Conservation (phyloP, 495 filamentous ascomycete species). For the Penicillium pancosmium region DNA sequence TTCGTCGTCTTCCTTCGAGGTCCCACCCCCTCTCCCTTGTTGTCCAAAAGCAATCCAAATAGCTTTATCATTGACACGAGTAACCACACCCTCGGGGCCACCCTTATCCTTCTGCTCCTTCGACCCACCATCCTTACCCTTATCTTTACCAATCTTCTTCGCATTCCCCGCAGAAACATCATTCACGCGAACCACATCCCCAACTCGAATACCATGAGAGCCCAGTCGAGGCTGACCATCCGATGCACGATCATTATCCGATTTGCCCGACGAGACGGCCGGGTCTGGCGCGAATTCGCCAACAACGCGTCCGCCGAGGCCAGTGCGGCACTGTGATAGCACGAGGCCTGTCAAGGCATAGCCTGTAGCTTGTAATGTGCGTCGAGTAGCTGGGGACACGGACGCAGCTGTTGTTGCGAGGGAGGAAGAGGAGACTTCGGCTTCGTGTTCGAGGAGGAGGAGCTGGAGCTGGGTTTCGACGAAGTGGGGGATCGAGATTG, state of each 20-base stretch:
- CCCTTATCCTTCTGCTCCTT: conserved; percentile 43
- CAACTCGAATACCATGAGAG: conserved; percentile 81
- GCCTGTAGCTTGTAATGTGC: conserved; percentile 78
- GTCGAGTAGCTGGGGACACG: conserved; percentile 68
- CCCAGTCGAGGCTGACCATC: conserved; percentile 52
- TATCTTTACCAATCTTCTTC: conserved; percentile 68
- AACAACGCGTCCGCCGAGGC: conserved; percentile 84
- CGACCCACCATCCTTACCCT: conserved; percentile 57
- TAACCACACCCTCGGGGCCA: conserved; percentile 82
- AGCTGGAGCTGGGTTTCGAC: conserved; percentile 77
- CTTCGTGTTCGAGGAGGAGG: conserved; percentile 74
- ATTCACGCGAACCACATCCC: conserved; percentile 82
- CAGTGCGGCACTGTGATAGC: conserved; percentile 81
- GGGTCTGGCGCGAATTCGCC: conserved; percentile 77
- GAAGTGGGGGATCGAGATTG: conserved; percentile 73
- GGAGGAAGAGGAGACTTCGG: conserved; percentile 56
- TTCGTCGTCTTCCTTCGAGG: conserved; percentile 55
- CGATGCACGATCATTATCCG: conserved; percentile 36
- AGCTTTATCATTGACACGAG: conserved; percentile 59
- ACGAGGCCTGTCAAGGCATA: conserved; percentile 82
- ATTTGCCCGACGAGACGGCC: conserved; percentile 52
- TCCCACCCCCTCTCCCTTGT: conserved; percentile 47
- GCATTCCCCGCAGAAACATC: conserved; percentile 72
- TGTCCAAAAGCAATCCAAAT: conserved; percentile 72
- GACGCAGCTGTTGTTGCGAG: conserved; percentile 71